Evolutionary conservation across 2,329 filamentous ascomycete species (phyloP).

Genomic region (Pestalotiopsis sp.): DNA sequence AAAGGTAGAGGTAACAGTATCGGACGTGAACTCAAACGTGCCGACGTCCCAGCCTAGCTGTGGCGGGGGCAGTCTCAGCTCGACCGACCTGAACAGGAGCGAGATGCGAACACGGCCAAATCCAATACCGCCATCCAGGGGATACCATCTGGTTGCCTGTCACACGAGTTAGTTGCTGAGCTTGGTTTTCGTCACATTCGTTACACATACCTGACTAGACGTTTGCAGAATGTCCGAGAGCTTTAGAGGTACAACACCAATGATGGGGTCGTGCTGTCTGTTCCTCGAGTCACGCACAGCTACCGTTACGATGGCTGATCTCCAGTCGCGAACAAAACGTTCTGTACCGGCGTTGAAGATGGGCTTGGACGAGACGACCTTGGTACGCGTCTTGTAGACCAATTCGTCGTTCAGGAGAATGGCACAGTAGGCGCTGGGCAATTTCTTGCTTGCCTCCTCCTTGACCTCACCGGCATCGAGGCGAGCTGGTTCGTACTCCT

Average conservation of each 20-base stretch:
- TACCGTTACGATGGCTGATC: constrained; percentile 80
- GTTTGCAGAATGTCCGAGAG: constrained; percentile 86
- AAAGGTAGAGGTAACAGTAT: constrained; percentile 64
- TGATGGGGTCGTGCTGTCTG: constrained; percentile 89
- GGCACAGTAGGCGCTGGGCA: constrained; percentile 93
- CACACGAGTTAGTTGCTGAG: constrained; percentile 24
- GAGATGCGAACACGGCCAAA: constrained; percentile 90
- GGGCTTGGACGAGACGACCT: constrained; percentile 90
- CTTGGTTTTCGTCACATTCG: neutral
- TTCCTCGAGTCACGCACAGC: constrained; percentile 87
- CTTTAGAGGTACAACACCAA: constrained; percentile 88
- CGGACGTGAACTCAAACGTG: constrained; percentile 82
- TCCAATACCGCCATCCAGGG: constrained; percentile 90
- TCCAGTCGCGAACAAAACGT: constrained; percentile 90
- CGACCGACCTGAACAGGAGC: constrained; percentile 84
- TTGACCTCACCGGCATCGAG: constrained; percentile 75
- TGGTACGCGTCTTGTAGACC: constrained; percentile 90
- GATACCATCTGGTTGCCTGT: constrained; percentile 80
- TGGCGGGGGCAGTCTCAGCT: constrained; percentile 78
- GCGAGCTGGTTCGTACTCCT: constrained; percentile 85
- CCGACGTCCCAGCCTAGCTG: constrained; percentile 95
- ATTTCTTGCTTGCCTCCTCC: constrained; percentile 75
- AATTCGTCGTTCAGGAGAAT: constrained; percentile 87
- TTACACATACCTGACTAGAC: constrained; percentile 63
- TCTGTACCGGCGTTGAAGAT: constrained; percentile 98